phyloP scores from a whole-genome alignment of 2,329 filamentous ascomycete genomes.

The Lasiodiplodia gonubiensis region DNA sequence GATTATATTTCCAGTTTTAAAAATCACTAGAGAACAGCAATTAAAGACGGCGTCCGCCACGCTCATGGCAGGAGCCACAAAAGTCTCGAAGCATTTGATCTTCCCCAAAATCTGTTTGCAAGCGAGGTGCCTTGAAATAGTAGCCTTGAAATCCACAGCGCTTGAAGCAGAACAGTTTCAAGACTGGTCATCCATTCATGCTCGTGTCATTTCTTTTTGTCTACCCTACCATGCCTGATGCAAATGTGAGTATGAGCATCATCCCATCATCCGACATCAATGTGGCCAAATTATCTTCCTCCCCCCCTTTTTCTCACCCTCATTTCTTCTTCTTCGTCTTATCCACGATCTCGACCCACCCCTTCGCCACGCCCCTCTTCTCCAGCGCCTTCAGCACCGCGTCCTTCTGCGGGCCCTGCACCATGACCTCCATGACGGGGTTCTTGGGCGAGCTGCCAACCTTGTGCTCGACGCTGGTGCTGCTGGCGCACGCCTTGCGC shows the following conservation, averaged over 20 bases:
- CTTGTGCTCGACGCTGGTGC: conserved; percentile 67
- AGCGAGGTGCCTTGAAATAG: background rate
- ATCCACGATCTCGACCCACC: conserved; percentile 69
- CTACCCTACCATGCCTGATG: background rate
- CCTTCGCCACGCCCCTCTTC: conserved; percentile 62
- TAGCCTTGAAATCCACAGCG: background rate
- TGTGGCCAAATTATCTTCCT: background rate
- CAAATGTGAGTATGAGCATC: background rate
- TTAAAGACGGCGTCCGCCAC: background rate
- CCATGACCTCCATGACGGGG: conserved; percentile 69
- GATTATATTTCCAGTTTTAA: background rate
- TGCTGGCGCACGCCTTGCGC: conserved; percentile 71
- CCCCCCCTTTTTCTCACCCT: background rate
- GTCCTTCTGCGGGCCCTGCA: conserved; percentile 70
- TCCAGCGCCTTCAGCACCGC: conserved; percentile 65
- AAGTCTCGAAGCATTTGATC: background rate
- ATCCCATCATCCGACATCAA: background rate
- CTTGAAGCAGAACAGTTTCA: background rate
- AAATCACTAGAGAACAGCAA: background rate
- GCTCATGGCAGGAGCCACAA: background rate
- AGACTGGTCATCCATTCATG: background rate
- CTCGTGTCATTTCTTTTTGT: background rate
- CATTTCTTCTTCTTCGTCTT: conserved; percentile 70
- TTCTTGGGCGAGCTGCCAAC: conserved; percentile 65
- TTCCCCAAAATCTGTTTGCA: background rate